Conservation (phyloP, 2,329 filamentous ascomycete species). For the Pestalotiopsis sp. region DNA sequence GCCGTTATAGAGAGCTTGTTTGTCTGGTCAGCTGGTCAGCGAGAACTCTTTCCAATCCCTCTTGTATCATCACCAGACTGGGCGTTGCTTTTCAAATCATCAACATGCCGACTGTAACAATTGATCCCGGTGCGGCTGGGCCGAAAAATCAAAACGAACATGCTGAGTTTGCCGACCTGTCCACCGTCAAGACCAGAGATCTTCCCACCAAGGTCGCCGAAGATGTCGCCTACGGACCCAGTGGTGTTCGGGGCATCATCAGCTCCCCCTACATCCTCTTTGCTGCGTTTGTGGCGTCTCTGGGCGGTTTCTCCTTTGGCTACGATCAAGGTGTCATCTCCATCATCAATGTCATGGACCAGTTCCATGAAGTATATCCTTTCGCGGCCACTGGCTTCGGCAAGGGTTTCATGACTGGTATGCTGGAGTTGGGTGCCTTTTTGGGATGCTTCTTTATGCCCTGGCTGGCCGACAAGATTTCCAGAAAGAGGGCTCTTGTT, state of each 20-base stretch:
- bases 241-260: not conserved
- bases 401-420: slow-evolving; percentile 43
- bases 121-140: not conserved
- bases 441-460: slow-evolving; percentile 36
- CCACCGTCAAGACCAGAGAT: not conserved
- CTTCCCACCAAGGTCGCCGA: not conserved
- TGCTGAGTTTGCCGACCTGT: not conserved
- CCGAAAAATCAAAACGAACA: not conserved
- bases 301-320: slow-evolving; percentile 49
- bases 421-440: slow-evolving; percentile 43
- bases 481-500: slow-evolving; percentile 43
- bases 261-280: slow-evolving; percentile 39
- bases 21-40: not conserved
- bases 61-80: not conserved
- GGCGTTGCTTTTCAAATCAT: not conserved
- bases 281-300: slow-evolving; percentile 42
- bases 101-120: not conserved
- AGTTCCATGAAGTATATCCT: slow-evolving; percentile 42
- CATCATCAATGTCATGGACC: slow-evolving; percentile 46
- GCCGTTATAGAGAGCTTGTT: not conserved
- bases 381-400: slow-evolving; percentile 35
- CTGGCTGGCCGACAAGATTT: slow-evolving; percentile 42
- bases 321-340: slow-evolving; percentile 41
- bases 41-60: not conserved
- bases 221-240: not conserved